Base-by-base conservation (phyloP, 345 rosid species). In the Nasturtium officinale region DNA sequence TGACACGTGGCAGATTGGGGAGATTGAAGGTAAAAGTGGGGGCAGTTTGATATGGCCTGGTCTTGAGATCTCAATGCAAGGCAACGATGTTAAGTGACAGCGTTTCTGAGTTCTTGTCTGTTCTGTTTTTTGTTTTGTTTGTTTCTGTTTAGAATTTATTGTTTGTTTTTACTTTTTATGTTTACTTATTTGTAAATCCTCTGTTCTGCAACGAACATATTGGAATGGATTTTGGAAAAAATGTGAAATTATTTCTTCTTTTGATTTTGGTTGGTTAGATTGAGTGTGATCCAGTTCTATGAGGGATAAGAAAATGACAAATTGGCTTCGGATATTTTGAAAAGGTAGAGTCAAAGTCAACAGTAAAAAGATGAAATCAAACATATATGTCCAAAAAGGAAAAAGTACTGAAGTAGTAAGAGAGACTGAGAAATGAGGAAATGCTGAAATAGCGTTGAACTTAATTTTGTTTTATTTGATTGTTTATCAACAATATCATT, bases 21-120 rank as follows among this genome's bases (percentile, higher is more conserved):
- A 59, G 57, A 30, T 84, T 4, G 90, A 82, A 40, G 58, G 73
- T 59, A 72, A 71, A 12, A 69, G 53, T 72, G 96, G 87, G 43
- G 90, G 86, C 72, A 87, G 90, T 84, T 84, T 90, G 63, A 59
- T 87, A 26, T 92, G 96, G 98, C 93, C 96, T 28, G 93, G 86
- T 69, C 88, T 87, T 16, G 93, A 93, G 26, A 90, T 92, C 67
- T 89, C 96, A 29, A 87, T 96, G 26, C 89, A 87, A 45, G 85
- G 82, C 77, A 89, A 85, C 80, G 84, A 87, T 61, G 80, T 83
- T 50, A 83, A 87, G 80, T 91, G 85, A 89, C 62, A 76, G 71
- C 58, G 33, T 62, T 68, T 48, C 28, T 62, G 47, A 20, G 12
- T 17, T 67, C 47, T 35, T 61, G 70, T 43, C 47, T 67, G 62